phyloP scores from a whole-genome alignment of 2,329 filamentous ascomycete genomes.

The Fusarium tuaranense region DNA sequence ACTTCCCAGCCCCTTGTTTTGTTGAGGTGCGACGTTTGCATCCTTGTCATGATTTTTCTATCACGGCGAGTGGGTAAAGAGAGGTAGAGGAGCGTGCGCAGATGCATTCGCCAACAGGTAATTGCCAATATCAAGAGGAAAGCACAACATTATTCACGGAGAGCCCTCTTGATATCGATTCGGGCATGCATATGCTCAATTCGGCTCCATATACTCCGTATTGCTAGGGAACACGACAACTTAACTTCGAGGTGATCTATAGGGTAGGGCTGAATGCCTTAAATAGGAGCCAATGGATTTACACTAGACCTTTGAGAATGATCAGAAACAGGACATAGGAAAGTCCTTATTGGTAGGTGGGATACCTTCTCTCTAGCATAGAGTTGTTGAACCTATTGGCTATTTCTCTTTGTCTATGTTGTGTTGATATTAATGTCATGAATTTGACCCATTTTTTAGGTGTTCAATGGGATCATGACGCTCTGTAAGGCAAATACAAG shows the following conservation, averaged over 20 bases:
- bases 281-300: neutral
- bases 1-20: neutral
- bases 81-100: neutral
- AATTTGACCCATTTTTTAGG: neutral
- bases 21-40: neutral
- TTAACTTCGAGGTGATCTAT: neutral
- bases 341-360: neutral
- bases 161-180: fast-evolving
- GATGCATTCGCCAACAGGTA: neutral
- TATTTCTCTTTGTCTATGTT: neutral
- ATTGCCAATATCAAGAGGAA: neutral
- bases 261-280: neutral
- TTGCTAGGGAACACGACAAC: neutral
- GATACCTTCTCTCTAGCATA: neutral
- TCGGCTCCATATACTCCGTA: neutral
- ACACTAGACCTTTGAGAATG: neutral
- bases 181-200: neutral
- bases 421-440: neutral
- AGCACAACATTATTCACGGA: neutral
- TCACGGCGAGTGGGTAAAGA: neutral
- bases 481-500: neutral
- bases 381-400: neutral
- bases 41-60: neutral
- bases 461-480: neutral
- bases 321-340: neutral